These are phyloP conservation scores for Fusarium papillatum DNA, from an alignment of 2,329 filamentous ascomycete genomes.

Conservation along the genomic window DNA sequence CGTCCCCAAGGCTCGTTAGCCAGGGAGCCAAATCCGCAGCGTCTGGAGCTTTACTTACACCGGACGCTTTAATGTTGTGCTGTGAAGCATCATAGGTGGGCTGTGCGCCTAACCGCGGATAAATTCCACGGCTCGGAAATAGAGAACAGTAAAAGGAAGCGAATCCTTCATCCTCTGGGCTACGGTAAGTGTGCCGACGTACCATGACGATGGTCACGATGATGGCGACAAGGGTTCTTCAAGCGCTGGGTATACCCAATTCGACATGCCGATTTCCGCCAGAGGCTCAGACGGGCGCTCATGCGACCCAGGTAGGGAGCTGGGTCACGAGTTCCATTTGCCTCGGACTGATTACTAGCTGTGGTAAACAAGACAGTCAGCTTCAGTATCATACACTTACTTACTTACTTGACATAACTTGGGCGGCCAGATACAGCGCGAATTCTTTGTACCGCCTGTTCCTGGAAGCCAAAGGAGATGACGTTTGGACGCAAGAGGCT, in stretches of 20 bases:
- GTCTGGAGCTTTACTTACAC: not conserved
- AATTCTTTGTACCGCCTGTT: constrained; percentile 20
- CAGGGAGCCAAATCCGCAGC: not conserved
- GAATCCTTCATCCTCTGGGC: not conserved
- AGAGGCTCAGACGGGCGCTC: constrained; percentile 1
- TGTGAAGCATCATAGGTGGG: not conserved
- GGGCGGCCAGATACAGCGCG: not conserved
- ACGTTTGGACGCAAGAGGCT: not conserved
- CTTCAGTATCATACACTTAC: constrained; percentile 6
- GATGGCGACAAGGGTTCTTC: not conserved
- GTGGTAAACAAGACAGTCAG: constrained; percentile 23
- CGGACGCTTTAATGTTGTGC: not conserved
- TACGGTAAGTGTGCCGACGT: not conserved
- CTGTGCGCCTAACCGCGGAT: not conserved
- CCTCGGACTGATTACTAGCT: constrained; percentile 28
- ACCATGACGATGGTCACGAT: not conserved
- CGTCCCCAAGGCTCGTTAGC: not conserved
- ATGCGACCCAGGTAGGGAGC: not conserved
- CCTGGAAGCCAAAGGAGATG: constrained; percentile 1
- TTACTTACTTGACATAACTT: constrained; percentile 1
- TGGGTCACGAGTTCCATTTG: not conserved
- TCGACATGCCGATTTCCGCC: not conserved
- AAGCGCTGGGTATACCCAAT: not conserved
- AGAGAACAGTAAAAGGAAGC: not conserved
- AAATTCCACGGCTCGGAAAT: not conserved